Evolutionary conservation across 2,329 filamentous ascomycete genomes (phyloP).

Genomic region (Diaporthe caulivora): DNA sequence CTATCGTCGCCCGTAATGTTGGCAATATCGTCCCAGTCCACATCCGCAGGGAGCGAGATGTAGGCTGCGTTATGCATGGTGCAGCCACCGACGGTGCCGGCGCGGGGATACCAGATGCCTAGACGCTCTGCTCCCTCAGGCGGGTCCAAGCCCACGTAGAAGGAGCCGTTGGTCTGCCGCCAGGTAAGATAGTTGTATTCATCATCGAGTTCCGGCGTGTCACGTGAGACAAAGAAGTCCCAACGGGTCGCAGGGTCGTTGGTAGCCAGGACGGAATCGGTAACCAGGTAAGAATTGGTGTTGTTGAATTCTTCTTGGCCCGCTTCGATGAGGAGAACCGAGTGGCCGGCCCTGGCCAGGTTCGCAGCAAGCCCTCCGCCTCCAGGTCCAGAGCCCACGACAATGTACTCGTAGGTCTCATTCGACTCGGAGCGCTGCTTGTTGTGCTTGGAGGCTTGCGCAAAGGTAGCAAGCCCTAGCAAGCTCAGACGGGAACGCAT

Average conservation of each 20-base stretch:
- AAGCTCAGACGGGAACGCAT: too few relatives aligned
- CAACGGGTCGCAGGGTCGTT: conserved; percentile 53
- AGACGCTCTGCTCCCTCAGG: conserved; percentile 49
- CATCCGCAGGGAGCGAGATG: conserved; percentile 53
- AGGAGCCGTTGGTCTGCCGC: conserved; percentile 49
- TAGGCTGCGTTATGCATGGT: conserved; percentile 53
- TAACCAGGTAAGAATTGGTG: conserved; percentile 44
- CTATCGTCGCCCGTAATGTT: conserved; percentile 56
- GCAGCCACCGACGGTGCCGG: conserved; percentile 54
- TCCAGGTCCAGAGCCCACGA: conserved; percentile 66
- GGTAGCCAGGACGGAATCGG: conserved; percentile 41
- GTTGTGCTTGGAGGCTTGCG: too few relatives aligned
- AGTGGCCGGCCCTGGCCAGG: conserved; percentile 65
- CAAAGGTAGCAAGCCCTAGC: too few relatives aligned
- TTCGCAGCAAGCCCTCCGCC: conserved; percentile 63
- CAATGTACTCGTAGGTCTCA: conserved; percentile 63
- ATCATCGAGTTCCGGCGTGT: conserved; percentile 52
- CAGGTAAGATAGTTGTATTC: conserved; percentile 63
- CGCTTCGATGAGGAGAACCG: conserved; percentile 67
- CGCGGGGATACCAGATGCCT: conserved; percentile 54
- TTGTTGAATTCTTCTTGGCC: conserved; percentile 62
- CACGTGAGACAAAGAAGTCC: conserved; percentile 74
- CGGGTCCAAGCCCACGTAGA: conserved; percentile 51
- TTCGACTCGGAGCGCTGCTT: neutral
- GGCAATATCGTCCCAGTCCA: conserved; percentile 57